Evolutionary conservation across 768 basidiomycete genomes (phyloP).

Genomic region (Tulasnella sp.): DNA sequence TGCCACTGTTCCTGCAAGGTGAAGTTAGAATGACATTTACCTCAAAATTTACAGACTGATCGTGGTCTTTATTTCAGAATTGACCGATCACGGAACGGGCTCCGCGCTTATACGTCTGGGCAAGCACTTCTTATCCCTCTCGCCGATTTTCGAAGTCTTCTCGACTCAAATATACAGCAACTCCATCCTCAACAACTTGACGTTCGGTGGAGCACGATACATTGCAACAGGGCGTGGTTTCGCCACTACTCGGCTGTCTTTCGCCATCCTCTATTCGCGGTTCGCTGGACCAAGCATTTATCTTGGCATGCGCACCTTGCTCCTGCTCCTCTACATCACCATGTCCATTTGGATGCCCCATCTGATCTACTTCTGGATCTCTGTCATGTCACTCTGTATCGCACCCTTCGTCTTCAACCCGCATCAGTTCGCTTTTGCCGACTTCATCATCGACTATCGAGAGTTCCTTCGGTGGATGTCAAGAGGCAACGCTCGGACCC

Average conservation of each 20-base stretch:
- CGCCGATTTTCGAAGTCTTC: slow-evolving; percentile 96
- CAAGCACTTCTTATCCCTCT: slow-evolving; percentile 92
- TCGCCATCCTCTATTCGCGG: slow-evolving; percentile 93
- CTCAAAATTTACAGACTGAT: slow-evolving; percentile 32
- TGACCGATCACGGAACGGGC: slow-evolving; percentile 90
- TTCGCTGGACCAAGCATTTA: slow-evolving; percentile 99
- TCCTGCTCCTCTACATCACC: slow-evolving; percentile 92
- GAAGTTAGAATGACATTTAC: slow-evolving; percentile 30
- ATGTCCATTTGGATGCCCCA: slow-evolving; percentile 87
- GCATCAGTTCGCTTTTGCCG: slow-evolving; percentile 97
- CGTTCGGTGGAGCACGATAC: slow-evolving; percentile 96
- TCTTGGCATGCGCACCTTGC: slow-evolving; percentile 86
- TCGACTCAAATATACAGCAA: slow-evolving; percentile 97
- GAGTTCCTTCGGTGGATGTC: slow-evolving; percentile 99
- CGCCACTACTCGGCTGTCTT: slow-evolving; percentile 91
- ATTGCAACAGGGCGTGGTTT: slow-evolving; percentile 99
- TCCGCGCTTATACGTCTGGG: slow-evolving; percentile 86
- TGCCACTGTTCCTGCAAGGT: slow-evolving; percentile 96
- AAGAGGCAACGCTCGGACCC: slow-evolving; percentile 93
- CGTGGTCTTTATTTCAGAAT: slow-evolving; percentile 52
- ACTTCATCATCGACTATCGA: slow-evolving; percentile 95
- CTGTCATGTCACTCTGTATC: slow-evolving; percentile 84
- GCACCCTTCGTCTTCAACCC: slow-evolving; percentile 99
- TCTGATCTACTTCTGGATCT: slow-evolving; percentile 97
- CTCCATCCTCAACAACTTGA: slow-evolving; percentile 94